phyloP scores from a whole-genome alignment of 257 asterid species.

The Phtheirospermum japonicum region DNA sequence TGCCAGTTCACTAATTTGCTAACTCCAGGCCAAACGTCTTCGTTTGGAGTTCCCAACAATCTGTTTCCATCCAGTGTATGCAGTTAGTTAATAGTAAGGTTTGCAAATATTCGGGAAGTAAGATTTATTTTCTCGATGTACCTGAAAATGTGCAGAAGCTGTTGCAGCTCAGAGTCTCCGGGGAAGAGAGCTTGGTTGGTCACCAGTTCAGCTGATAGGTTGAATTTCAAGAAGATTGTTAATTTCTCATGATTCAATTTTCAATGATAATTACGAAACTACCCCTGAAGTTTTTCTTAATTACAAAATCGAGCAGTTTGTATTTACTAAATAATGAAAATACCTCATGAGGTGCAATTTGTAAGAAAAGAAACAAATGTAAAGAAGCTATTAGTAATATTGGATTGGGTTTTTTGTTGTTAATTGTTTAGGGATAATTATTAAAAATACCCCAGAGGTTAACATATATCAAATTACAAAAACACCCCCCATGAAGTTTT shows the following conservation, averaged over 20 bases:
- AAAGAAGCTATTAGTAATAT: too few relatives aligned
- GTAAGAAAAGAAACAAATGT: too few relatives aligned
- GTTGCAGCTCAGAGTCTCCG: constrained; percentile 98
- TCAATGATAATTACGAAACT: neutral
- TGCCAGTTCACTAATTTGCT: constrained; percentile 94
- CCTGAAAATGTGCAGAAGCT: constrained; percentile 98
- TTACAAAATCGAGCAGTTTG: neutral
- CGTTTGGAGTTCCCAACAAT: constrained; percentile 87
- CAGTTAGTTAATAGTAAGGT: constrained; percentile 4
- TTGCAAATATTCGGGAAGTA: neutral
- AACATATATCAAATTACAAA: too few relatives aligned
- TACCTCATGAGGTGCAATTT: too few relatives aligned
- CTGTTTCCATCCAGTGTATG: constrained; percentile 35
- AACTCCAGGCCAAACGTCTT: constrained; percentile 89
- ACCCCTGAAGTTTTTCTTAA: neutral
- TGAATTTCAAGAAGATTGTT: constrained; percentile 2
- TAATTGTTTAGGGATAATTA: too few relatives aligned
- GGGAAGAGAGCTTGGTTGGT: constrained; percentile 83
- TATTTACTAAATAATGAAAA: too few relatives aligned
- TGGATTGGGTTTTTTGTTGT: too few relatives aligned
- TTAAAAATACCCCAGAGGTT: too few relatives aligned
- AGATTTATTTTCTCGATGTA: constrained; percentile 11
- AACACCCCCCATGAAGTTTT: too few relatives aligned
- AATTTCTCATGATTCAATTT: neutral
- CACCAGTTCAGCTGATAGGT: constrained; percentile 74